Conservation (phyloP, 148 eudicot genomes). For the Mesembryanthemum crystallinum region DNA sequence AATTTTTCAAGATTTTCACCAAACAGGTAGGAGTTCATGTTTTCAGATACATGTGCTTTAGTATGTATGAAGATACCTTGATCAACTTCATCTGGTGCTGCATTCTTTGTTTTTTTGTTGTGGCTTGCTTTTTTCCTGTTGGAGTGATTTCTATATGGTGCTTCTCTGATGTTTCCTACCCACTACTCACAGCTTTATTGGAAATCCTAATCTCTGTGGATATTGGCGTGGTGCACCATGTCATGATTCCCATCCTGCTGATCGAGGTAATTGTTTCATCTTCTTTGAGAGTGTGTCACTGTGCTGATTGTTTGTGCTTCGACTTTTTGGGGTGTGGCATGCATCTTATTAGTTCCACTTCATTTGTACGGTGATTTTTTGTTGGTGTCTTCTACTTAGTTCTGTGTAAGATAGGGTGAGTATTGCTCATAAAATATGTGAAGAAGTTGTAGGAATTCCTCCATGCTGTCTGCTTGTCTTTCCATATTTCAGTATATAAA, state of each 20-base stretch:
- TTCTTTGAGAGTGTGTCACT: not conserved
- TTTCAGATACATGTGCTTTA: not conserved
- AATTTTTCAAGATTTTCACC: conserved; percentile 90
- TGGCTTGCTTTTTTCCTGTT: not conserved
- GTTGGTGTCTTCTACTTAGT: too few species aligned
- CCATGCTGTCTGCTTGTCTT: too few species aligned
- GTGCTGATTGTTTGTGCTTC: too few species aligned
- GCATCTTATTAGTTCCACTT: too few species aligned
- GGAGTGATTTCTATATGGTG: not conserved
- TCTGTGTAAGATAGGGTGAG: too few species aligned
- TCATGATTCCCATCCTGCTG: conserved; percentile 44
- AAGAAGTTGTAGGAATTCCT: too few species aligned
- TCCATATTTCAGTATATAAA: not conserved
- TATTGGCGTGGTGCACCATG: conserved; percentile 69
- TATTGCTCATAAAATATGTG: too few species aligned
- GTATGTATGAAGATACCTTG: not conserved
- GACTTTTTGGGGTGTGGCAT: too few species aligned
- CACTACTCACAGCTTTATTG: conserved; percentile 55
- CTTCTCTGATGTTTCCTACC: not conserved
- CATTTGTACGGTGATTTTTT: too few species aligned
- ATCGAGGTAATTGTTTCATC: conserved; percentile 44
- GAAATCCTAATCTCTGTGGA: conserved; percentile 85
- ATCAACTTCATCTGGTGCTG: not conserved
- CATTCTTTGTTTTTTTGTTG: not conserved
- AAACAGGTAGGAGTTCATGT: conserved; percentile 47